These are phyloP conservation scores for Kodamaea laetipori DNA, from an alignment of 805 yeast species.

Conservation along the genomic window DNA sequence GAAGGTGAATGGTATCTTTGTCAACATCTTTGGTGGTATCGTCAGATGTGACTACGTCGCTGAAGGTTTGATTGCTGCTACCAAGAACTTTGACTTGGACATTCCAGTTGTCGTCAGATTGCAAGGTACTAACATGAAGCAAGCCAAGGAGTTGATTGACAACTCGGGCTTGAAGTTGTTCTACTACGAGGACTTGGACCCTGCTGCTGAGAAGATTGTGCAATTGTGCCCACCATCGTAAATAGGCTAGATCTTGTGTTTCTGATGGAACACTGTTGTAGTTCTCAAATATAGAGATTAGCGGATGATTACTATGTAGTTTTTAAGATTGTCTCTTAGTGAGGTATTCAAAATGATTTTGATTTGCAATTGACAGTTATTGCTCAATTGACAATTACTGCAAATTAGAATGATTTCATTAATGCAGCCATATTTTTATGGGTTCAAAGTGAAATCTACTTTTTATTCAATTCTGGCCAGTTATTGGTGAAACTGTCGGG, in stretches of 20 bases:
- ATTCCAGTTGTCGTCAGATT: constrained; percentile 97
- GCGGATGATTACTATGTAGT: neutral
- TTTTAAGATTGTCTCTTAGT: too few relatives aligned
- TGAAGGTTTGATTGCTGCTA: constrained; percentile 92
- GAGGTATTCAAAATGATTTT: too few relatives aligned
- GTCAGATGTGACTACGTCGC: constrained; percentile 99
- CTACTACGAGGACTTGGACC: constrained; percentile 90
- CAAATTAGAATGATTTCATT: too few relatives aligned
- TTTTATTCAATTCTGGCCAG: too few relatives aligned
- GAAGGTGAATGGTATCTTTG: constrained; percentile 91
- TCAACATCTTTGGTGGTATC: constrained; percentile 98
- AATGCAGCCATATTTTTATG: too few relatives aligned
- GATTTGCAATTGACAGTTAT: too few relatives aligned
- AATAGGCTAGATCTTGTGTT: neutral
- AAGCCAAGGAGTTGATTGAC: constrained; percentile 82
- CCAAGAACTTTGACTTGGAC: constrained; percentile 84
- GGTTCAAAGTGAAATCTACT: too few relatives aligned
- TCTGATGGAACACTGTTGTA: too few relatives aligned
- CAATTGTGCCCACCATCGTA: constrained; percentile 51
- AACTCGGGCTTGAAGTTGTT: constrained; percentile 91
- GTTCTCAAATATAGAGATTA: too few relatives aligned
- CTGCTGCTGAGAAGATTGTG: constrained; percentile 95
- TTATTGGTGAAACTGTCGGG: too few relatives aligned
- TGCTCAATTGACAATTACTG: too few relatives aligned
- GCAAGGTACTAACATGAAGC: constrained; percentile 94